A percentile compares a stretch with the other conserved stretches of the same genome.
These are phyloP conservation scores for Dendrobium huoshanense DNA, from an alignment of 106 monocot species.

Conservation along the genomic window DNA sequence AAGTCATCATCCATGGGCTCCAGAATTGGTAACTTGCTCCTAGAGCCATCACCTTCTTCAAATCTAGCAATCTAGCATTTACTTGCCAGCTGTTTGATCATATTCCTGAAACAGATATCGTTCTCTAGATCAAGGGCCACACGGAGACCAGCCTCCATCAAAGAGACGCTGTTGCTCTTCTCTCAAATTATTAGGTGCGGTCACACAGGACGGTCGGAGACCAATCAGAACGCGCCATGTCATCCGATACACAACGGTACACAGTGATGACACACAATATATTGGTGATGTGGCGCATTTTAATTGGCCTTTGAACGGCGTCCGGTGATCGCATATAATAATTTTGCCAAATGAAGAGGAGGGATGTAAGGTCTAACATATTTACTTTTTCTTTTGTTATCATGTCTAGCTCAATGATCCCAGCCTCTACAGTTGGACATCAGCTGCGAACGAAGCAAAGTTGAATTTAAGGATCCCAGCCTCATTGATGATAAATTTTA, in stretches of 20 bases:
- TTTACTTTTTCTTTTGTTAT: conserved; percentile 55
- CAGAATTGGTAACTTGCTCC: conserved; percentile 26
- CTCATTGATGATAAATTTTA: too few species aligned
- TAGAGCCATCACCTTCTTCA: conserved; percentile 21
- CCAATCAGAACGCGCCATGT: too few species aligned
- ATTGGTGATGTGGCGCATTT: too few species aligned
- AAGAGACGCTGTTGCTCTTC: conserved; percentile 26
- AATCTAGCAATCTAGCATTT: neutral
- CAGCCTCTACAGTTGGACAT: conserved; percentile 10
- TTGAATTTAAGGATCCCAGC: too few species aligned
- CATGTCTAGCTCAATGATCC: conserved; percentile 20
- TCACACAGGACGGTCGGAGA: too few species aligned
- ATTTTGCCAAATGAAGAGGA: conserved; percentile 14
- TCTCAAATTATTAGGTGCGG: neutral
- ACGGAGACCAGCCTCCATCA: conserved; percentile 4
- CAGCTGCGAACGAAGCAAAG: conserved; percentile 10
- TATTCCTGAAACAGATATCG: conserved; percentile 14
- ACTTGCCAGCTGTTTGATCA: conserved; percentile 28
- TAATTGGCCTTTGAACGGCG: too few species aligned
- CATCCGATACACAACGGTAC: too few species aligned
- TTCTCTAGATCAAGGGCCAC: conserved; percentile 46
- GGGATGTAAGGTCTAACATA: conserved; percentile 21
- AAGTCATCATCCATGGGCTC: conserved; percentile 9
- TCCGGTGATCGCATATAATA: too few species aligned
- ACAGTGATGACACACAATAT: too few species aligned